Base-by-base conservation (phyloP, 495 filamentous ascomycete genomes). In the Neurospora hispaniola region DNA sequence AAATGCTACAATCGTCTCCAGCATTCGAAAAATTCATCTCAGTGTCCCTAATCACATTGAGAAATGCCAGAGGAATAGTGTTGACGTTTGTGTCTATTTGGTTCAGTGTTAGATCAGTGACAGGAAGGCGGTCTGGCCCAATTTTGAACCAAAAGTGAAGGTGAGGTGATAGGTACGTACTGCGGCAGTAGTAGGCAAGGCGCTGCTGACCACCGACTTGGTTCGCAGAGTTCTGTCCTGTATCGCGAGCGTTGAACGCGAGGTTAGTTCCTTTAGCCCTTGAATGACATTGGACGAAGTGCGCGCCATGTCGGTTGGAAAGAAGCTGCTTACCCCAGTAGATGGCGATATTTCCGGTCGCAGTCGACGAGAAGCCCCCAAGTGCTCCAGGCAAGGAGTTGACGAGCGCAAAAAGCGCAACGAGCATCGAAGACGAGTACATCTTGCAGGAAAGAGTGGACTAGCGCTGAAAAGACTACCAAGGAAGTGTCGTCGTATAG, bases 61-160 rank as follows among this genome's bases (percentile, higher is more conserved):
- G 78, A 76, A 93, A 93, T 5, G 90, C 84, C 23, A 93, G 75
- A 35, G 88, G 85, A 71, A 92, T 87, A 71, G 89, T 85, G 72
- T 79, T 78, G 43, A 82, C 74, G 23, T 78, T 70, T 16, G 73
- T 77, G 41, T 81, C 80, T 82, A 54, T 77, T 73, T 71, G 42
- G 48, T 20, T 6, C 5, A 11, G 9, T 18, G 42, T 54, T 12
- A 27, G 35, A 69, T 3, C 11, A 35, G 18, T 35, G 44, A 11
- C 40, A 43, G 27, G 11, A 54, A 14, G 35, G 43, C 9, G 16
- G 4, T 54, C n/a, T 54, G 20, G 46, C 1, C 10, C 46, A 54
- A 54, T 23, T 54, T 11, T 14, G 20, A 27, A 27, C 11, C 48
- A 6, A 59, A 27, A 14, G 46, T 59, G 48, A 59, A 59, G 48